A percentile compares a stretch with the other conserved stretches of the same genome.
phyloP scores from a whole-genome alignment of 306 rosid genomes.

The Casuarina equisetifolia region DNA sequence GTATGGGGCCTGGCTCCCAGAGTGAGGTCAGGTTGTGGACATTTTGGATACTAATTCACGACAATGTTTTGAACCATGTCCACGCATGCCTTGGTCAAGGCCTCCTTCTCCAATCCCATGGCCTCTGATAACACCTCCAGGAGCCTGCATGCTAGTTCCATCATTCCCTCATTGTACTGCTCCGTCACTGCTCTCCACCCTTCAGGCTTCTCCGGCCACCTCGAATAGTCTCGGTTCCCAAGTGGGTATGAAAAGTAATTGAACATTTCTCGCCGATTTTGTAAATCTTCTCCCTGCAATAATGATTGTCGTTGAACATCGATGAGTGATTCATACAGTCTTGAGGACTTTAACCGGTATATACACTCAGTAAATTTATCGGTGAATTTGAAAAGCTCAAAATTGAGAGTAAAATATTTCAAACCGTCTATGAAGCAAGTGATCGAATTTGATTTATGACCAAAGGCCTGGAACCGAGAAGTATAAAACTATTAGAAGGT shows the following conservation, averaged over 20 bases:
- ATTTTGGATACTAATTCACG: constrained; percentile 78
- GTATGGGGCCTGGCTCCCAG: constrained; percentile 89
- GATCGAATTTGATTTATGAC: no score
- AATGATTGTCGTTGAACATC: background rate
- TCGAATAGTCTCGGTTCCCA: constrained; percentile 47
- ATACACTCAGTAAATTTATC: no score
- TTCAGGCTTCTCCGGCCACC: constrained; percentile 90
- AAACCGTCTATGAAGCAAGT: no score
- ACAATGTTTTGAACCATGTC: constrained; percentile 93
- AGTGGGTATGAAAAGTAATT: constrained; percentile 69
- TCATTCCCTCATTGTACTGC: constrained; percentile 70
- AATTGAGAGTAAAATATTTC: no score
- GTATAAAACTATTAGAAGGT: no score
- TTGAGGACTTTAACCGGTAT: no score
- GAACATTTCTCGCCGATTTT: constrained; percentile 80
- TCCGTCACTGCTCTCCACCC: constrained; percentile 62
- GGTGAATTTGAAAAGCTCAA: no score
- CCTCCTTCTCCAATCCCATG: constrained; percentile 83
- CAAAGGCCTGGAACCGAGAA: no score
- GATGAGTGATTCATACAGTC: background rate
- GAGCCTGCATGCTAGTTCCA: constrained; percentile 68
- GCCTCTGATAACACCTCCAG: constrained; percentile 80
- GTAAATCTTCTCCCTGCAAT: constrained; percentile 68
- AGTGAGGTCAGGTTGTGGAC: constrained; percentile 87
- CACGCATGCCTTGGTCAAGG: constrained; percentile 67